Percentiles rank a stretch among this genome's conserved stretches.
These are phyloP conservation scores for Agastache rugosa DNA, from an alignment of 257 asterid species.

Conservation along the genomic window DNA sequence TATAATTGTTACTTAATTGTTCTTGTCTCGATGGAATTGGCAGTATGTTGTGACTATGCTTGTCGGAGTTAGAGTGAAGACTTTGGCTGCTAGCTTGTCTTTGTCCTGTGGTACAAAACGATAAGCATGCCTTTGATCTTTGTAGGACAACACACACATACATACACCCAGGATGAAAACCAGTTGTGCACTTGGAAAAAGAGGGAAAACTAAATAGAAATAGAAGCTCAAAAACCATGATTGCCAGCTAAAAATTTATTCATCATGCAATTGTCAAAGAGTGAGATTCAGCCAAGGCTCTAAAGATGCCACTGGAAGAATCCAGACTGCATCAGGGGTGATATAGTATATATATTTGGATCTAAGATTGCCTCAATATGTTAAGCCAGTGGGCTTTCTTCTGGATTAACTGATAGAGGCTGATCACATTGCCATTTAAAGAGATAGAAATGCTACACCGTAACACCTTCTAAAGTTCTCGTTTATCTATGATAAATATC, in stretches of 20 bases:
- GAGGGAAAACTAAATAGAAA: background rate
- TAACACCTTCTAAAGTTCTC: background rate
- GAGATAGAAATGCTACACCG: background rate
- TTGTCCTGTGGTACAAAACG: background rate
- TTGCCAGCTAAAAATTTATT: background rate
- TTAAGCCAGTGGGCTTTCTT: background rate
- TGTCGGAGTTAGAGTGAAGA: background rate
- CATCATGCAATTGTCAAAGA: background rate
- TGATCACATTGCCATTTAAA: background rate
- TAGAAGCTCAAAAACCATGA: background rate
- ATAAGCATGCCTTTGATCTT: background rate
- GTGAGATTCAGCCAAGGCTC: background rate
- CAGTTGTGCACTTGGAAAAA: slow-evolving; percentile 7
- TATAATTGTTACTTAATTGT: background rate
- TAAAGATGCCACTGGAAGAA: background rate
- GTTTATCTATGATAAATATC: background rate
- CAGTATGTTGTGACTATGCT: background rate
- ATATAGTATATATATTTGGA: background rate
- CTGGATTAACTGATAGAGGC: slow-evolving; percentile 15
- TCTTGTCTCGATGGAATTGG: slow-evolving; percentile 12
- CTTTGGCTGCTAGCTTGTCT: background rate
- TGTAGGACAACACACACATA: background rate
- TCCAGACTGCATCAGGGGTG: background rate
- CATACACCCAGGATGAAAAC: background rate
- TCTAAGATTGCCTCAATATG: background rate